Percentiles rank a stretch among this genome's conserved stretches.
These are phyloP conservation scores for Diaporthe eres DNA, from an alignment of 2,329 filamentous ascomycete genomes.

Conservation along the genomic window DNA sequence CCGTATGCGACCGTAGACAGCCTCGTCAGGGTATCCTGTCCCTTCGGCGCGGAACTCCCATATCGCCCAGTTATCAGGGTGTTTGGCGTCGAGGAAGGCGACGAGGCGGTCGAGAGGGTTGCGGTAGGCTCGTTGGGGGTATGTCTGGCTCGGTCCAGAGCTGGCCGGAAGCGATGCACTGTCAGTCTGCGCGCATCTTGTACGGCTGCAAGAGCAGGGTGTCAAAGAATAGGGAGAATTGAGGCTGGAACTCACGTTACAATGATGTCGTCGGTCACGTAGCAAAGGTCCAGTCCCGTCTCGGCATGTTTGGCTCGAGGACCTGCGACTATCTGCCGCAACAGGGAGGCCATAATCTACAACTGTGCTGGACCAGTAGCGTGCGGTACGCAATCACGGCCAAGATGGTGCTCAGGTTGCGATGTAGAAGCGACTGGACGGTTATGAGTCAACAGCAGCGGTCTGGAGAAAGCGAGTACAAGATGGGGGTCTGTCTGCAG, in stretches of 20 bases:
- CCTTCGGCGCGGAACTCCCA: conserved; percentile 99
- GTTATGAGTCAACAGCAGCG: neutral
- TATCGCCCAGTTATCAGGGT: conserved; percentile 89
- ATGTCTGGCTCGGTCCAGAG: conserved; percentile 90
- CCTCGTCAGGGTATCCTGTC: conserved; percentile 92
- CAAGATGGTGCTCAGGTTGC: neutral
- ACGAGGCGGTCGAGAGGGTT: conserved; percentile 92
- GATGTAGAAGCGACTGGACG: neutral
- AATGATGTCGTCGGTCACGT: conserved; percentile 87
- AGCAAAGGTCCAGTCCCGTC: conserved; percentile 93
- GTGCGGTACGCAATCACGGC: neutral
- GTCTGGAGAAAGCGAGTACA: neutral
- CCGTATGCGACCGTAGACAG: conserved; percentile 86
- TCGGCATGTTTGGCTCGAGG: conserved; percentile 88
- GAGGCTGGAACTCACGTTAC: conserved; percentile 63
- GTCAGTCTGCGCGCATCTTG: neutral
- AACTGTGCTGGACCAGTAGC: neutral
- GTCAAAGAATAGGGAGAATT: neutral
- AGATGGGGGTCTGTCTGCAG: neutral
- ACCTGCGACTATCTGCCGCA: conserved; percentile 92
- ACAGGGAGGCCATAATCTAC: conserved; percentile 75
- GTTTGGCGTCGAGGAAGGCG: conserved; percentile 87
- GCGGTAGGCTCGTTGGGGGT: conserved; percentile 92
- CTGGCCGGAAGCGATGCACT: conserved; percentile 68
- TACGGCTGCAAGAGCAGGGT: neutral